A percentile compares a stretch with the other conserved stretches of the same genome.
These are phyloP conservation scores for Cyberlindnera petersonii DNA, from an alignment of 805 yeast genomes.

Conservation along the genomic window DNA sequence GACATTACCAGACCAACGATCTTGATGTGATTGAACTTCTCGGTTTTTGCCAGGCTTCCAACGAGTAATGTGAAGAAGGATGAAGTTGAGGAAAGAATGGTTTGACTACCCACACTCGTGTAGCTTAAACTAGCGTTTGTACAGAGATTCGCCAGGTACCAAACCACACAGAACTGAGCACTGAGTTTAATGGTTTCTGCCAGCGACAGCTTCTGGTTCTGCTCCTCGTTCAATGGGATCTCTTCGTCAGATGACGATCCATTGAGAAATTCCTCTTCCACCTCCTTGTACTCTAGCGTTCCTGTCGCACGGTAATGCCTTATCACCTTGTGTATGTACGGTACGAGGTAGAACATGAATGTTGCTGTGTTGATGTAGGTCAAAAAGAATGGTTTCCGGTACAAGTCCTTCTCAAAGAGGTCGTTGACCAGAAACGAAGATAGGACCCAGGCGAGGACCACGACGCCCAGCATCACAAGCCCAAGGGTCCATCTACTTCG, in stretches of 20 bases:
- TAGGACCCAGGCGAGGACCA: slow-evolving; percentile 84
- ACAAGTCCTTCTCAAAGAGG: slow-evolving; percentile 62
- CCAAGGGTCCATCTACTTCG: slow-evolving; percentile 67
- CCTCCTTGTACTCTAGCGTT: slow-evolving; percentile 21
- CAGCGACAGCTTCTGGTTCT: slow-evolving; percentile 33
- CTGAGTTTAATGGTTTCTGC: slow-evolving; percentile 71
- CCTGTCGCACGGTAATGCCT: slow-evolving; percentile 30
- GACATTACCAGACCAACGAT: slow-evolving; percentile 67
- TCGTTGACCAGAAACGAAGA: slow-evolving; percentile 83
- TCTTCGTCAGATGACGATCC: slow-evolving; percentile 29
- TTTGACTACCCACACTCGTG: slow-evolving; percentile 92
- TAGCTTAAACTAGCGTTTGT: slow-evolving; percentile 84
- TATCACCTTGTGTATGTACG: slow-evolving; percentile 37
- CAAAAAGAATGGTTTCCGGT: slow-evolving; percentile 86
- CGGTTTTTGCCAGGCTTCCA: slow-evolving; percentile 72
- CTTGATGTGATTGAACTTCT: slow-evolving; percentile 60
- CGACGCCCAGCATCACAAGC: slow-evolving; percentile 64
- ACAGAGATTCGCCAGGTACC: slow-evolving; percentile 88
- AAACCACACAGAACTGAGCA: slow-evolving; percentile 75
- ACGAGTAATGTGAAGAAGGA: slow-evolving; percentile 87
- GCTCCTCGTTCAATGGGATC: slow-evolving; percentile 18
- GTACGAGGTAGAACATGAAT: slow-evolving; percentile 72
- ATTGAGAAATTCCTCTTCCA: slow-evolving; percentile 20
- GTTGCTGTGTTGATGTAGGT: slow-evolving; percentile 89
- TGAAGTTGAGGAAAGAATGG: slow-evolving; percentile 87